These are phyloP conservation scores for Bjerkandera adusta DNA, from an alignment of 1,284 basidiomycete genomes.

Conservation along the genomic window DNA sequence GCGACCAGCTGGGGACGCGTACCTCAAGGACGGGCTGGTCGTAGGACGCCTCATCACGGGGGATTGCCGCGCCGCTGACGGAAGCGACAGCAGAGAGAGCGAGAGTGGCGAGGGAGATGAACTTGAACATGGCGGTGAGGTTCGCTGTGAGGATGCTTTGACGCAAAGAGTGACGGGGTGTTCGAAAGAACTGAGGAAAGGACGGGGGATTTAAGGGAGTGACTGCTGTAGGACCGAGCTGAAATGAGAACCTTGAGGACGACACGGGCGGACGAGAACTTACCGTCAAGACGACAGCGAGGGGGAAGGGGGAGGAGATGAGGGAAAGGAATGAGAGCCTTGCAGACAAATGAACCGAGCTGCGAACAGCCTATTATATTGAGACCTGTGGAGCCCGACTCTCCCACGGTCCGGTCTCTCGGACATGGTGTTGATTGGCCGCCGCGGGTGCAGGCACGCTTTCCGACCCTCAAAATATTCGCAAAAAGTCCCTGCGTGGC, in stretches of 20 bases:
- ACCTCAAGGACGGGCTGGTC: constrained; percentile 33
- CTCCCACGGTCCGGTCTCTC: constrained; percentile 8
- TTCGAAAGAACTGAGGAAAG: constrained; percentile 21
- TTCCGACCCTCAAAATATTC: too few relatives aligned
- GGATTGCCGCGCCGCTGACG: constrained; percentile 23
- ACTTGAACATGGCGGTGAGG: constrained; percentile 39
- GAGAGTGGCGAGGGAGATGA: constrained; percentile 45
- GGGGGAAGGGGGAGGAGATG: constrained; percentile 23
- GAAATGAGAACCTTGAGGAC: constrained; percentile 10
- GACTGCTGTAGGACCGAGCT: constrained; percentile 20
- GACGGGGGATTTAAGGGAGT: constrained; percentile 22
- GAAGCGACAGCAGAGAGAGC: constrained; percentile 42
- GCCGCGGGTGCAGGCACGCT: too few relatives aligned
- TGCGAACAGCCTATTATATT: constrained; percentile 17
- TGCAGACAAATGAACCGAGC: constrained; percentile 14
- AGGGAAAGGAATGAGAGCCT: constrained; percentile 23
- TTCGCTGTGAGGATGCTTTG: constrained; percentile 21
- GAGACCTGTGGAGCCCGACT: constrained; percentile 2
- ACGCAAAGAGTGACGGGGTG: constrained; percentile 26
- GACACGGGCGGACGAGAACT: constrained; percentile 13
- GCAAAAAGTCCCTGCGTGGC: too few relatives aligned
- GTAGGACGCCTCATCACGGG: constrained; percentile 38
- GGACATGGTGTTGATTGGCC: too few relatives aligned
- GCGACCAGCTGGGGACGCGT: constrained; percentile 6
- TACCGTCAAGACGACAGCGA: constrained; percentile 30